Base-by-base conservation (phyloP, 371 early-diverging fungal genomes). In the Syncephalis plumigaleata region DNA sequence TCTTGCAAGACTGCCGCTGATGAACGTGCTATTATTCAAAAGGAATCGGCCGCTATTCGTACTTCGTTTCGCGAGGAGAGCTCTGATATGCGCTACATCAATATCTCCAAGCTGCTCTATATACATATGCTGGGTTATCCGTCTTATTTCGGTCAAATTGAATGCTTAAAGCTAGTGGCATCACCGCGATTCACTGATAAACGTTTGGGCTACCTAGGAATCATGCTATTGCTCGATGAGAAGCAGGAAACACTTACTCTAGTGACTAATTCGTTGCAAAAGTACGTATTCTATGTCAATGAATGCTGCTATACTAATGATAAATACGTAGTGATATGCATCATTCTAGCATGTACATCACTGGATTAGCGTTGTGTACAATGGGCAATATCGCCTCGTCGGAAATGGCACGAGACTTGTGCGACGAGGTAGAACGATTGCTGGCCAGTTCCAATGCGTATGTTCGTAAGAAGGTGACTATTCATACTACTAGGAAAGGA, bases 91-190 rank as follows among this genome's bases (percentile, higher is more conserved):
- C 71, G 92, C 27, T 81, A 88, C 56, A 71, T 81, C 56, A 94
- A 93, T 59, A 85, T 97, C 42, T 82, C 89, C 39, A 97, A 97
- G 64, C 69, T 97, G 52, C 67, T 97, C 7, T 97, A 94, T 57
- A 92, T 97, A 50, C 91, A 93, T 59, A 87, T 97, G 91, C 78
- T 97, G 39, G 94, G 96, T 22, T 92, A 92, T 57, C 92, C 96
- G 26, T 92, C 94, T 37, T 95, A 94, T 59, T 97, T 94, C 61
- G 98, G 98, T 15, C 95, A 97, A 69, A 91, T 97, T 55, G 96
- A 97, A 60, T 97, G 94, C 57, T 64, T 97, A 39, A 97, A 97
- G 63, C 65, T 97, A 44, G 96, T 88, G 1, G 95, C 94, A 21
- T 85, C 87, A 21, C 80, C 87, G 8, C 68, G 80, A 52, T 95